Evolutionary conservation across 1,139 yeast species (phyloP).

Genomic region (Taiozyma sp.): DNA sequence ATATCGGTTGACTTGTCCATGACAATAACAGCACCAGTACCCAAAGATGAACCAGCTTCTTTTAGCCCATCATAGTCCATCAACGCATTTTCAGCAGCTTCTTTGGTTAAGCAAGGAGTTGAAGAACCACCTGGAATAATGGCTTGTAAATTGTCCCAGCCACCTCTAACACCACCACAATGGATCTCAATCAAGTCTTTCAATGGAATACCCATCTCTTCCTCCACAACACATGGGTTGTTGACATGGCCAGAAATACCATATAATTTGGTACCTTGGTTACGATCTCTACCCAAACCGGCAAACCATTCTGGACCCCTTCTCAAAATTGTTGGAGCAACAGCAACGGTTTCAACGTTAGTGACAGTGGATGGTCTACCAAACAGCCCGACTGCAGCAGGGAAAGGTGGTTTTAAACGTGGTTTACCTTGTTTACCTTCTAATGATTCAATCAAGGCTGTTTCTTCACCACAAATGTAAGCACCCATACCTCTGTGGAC

Average conservation of each 20-base stretch:
- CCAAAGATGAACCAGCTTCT: slow-evolving; percentile 82
- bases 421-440: slow-evolving; percentile 95
- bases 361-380: slow-evolving; percentile 91
- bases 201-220: slow-evolving; percentile 86
- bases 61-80: slow-evolving; percentile 87
- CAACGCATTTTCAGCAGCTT: slow-evolving; percentile 58
- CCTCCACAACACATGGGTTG: slow-evolving; percentile 90
- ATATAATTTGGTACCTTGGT: slow-evolving; percentile 74
- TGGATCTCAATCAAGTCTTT: slow-evolving; percentile 78
- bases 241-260: slow-evolving; percentile 89
- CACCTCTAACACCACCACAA: slow-evolving; percentile 87
- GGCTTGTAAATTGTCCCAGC: slow-evolving; percentile 86
- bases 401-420: slow-evolving; percentile 90
- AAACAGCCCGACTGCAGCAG: slow-evolving; percentile 87
- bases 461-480: slow-evolving; percentile 87
- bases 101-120: slow-evolving; percentile 73
- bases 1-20: slow-evolving; percentile 84
- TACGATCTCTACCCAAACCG: slow-evolving; percentile 78
- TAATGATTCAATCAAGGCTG: slow-evolving; percentile 78
- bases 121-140: slow-evolving; percentile 89
- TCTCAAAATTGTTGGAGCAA: slow-evolving; percentile 82
- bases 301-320: slow-evolving; percentile 89
- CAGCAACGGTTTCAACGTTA: slow-evolving; percentile 86
- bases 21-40: slow-evolving; percentile 90
- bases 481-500: slow-evolving; percentile 93